Base-by-base conservation (phyloP, 2,329 filamentous ascomycete genomes). In the Tolypocladium tundrense region DNA sequence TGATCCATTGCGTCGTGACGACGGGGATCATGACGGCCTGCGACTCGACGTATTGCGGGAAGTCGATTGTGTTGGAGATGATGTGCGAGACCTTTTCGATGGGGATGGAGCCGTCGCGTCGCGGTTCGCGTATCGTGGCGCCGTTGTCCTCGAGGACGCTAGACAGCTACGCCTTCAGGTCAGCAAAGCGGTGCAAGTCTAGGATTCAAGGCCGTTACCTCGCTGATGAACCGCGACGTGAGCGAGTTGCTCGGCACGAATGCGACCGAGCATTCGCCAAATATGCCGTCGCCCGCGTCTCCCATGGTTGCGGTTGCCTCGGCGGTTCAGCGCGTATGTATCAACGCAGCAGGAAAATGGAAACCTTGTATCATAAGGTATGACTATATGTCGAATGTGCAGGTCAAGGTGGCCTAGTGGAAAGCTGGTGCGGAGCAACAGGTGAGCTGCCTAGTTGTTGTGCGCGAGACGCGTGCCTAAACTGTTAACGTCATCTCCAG, bases 1-100 rank as follows among this genome's bases (percentile, higher is more conserved):
- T 79, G 53, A 97, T 82, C 93, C 94, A 99, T 58, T 82, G 77
- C 4, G 89, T 85, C 62, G 86, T 92, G 35, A 97, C 86, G 1
- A 97, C 88, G 13, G 91, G 88, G 54, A 94, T 87, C 80, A 96
- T 88, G 62, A 84, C 77, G 53, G 90, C 88, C 62, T 88, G 80
- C 1, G 90, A 86, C 61, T 84, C 80, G 60, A 83, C 78, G 70
- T 94, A 97, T 66, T 93, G 85, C n/a, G 90, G 86, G 65, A 99
- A 99, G 70, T 99, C 91, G 72, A 91, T 88, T 1, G 88, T 93
- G 59, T 86, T 84, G 58, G 92, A 78, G 54, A 85, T 68, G 61
- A 85, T 79, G 65, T 85, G 82, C 27, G 81, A 82, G 54, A 77
- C 75, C 58, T 76, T 65, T 54, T 75, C 68, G 35, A 84, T 74